Percentiles rank a stretch among this genome's conserved stretches.
phyloP scores from a whole-genome alignment of 768 basidiomycete species.

The Piloderma croceum region DNA sequence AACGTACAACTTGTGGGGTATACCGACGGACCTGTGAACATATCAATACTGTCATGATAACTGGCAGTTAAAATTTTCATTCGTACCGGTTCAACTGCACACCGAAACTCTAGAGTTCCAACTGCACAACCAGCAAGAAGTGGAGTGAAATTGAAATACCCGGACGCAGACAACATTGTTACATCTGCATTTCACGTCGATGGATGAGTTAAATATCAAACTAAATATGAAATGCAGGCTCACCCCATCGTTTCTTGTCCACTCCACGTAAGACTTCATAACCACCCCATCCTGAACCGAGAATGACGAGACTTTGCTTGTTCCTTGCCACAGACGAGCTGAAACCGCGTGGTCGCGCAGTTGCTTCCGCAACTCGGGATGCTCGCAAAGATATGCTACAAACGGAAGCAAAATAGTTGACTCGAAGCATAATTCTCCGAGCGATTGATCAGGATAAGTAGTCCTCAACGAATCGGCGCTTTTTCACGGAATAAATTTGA shows the following conservation, averaged over 20 bases:
- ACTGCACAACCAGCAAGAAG: slow-evolving; percentile 68
- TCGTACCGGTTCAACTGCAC: slow-evolving; percentile 74
- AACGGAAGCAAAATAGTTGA: background rate
- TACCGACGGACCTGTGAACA: slow-evolving; percentile 45
- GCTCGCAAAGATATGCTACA: background rate
- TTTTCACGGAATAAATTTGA: too few species aligned
- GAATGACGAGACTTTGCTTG: slow-evolving; percentile 51
- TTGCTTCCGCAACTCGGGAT: background rate
- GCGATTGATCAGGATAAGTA: too few species aligned
- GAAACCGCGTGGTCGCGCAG: slow-evolving; percentile 27
- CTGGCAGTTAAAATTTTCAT: slow-evolving; percentile 2
- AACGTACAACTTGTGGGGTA: slow-evolving; percentile 50
- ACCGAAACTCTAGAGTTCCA: slow-evolving; percentile 79
- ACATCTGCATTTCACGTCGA: slow-evolving; percentile 41
- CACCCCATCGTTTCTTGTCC: slow-evolving; percentile 70
- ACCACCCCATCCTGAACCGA: slow-evolving; percentile 78
- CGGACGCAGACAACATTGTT: slow-evolving; percentile 58
- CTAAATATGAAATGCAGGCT: slow-evolving; percentile 15
- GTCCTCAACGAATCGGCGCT: too few species aligned
- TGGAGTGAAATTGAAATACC: slow-evolving; percentile 66
- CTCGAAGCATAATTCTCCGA: too few species aligned
- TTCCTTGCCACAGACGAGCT: slow-evolving; percentile 29
- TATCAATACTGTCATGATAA: too few species aligned
- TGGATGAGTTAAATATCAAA: slow-evolving; percentile 1
- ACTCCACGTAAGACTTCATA: slow-evolving; percentile 62